These are phyloP conservation scores for Fusarium redolens DNA, from an alignment of 2,329 filamentous ascomycete species.

Conservation along the genomic window DNA sequence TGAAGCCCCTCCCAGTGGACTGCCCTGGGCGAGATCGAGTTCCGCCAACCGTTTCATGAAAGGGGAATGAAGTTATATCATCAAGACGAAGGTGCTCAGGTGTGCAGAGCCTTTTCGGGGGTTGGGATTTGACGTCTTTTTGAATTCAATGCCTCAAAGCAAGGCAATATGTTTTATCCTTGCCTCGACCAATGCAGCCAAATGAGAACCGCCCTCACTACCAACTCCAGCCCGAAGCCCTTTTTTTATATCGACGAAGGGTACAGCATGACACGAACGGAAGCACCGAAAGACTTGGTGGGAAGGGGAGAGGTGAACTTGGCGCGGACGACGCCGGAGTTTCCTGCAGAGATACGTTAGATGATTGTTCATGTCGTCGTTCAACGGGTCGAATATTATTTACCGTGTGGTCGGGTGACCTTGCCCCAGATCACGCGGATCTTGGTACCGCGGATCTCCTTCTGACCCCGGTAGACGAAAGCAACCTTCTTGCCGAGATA, in stretches of 20 bases:
- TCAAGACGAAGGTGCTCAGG: slow-evolving; percentile 42
- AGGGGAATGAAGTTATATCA: slow-evolving; percentile 35
- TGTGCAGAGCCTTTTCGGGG: slow-evolving; percentile 42
- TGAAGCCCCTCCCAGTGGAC: slow-evolving; percentile 42
- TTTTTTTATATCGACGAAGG: slow-evolving; percentile 95
- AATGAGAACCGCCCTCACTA: slow-evolving; percentile 71
- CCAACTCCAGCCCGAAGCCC: slow-evolving; percentile 68
- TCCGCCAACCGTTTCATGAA: slow-evolving; percentile 40
- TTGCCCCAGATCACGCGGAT: slow-evolving; percentile 99
- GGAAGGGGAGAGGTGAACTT: slow-evolving; percentile 98
- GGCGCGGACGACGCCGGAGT: slow-evolving; percentile 97
- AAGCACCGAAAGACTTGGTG: slow-evolving; percentile 95
- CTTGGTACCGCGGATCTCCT: slow-evolving; percentile 96
- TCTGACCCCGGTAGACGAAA: slow-evolving; percentile 96
- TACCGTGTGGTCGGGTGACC: slow-evolving; percentile 95
- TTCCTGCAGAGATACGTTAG: slow-evolving; percentile 67
- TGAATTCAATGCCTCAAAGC: slow-evolving; percentile 66
- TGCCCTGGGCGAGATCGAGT: slow-evolving; percentile 41
- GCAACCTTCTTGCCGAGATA: slow-evolving; percentile 99
- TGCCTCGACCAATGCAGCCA: slow-evolving; percentile 70
- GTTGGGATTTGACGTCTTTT: slow-evolving; percentile 60
- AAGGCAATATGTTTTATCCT: slow-evolving; percentile 65
- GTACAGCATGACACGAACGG: slow-evolving; percentile 97
- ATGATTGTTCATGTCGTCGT: background rate
- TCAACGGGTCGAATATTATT: slow-evolving; percentile 44